Evolutionary conservation across 1,139 yeast species (phyloP), one percentile per base, ranked within the genome.

Genomic region (Yamadazyma membranifaciens): DNA sequence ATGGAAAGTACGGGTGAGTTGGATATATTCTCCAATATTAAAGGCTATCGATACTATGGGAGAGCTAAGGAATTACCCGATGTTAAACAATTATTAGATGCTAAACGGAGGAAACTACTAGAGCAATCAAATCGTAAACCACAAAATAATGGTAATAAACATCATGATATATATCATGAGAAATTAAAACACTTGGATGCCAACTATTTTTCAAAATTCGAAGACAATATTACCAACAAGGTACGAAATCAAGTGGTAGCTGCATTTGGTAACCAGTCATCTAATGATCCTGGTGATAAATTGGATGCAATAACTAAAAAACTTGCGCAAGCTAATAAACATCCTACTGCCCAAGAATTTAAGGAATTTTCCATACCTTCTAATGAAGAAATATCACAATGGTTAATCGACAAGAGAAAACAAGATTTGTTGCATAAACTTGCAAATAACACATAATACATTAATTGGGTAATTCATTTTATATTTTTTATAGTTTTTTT

Each of bases 21-120:
- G 26, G 56, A 55, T 34, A 43, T 45, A 28, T 55, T 60, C 5
- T 43, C 52, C 9, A 49, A 50, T 12, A 56, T 68, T 12, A 65
- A 78, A 38, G 87, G 89, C 1, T 81, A 80, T 52, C 63, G 86
- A 47, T 89, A 87, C 59, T 89, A 80, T 62, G 97, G 97, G 0
- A 63, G 96, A 37, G 96, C 96, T 0, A 73, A 79, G 40, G 94
- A 87, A 36, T 62, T 89, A 11, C 87, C 91, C 0, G 96, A 87
- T 49, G 91, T 84, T 3, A 74, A 78, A 45, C 75, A 76, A 45
- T 49, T 80, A 28, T 51, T 83, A 25, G 66, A 72, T 43, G 58
- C 63, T 33, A 38, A 48, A 63, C 44, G 49, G 50, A 41, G 43
- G 44, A 32, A 26, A 15, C 3, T 24, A 13, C 17, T 9, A 6